phyloP scores from a whole-genome alignment of 805 yeast genomes.

The Huiozyma naganishii region DNA sequence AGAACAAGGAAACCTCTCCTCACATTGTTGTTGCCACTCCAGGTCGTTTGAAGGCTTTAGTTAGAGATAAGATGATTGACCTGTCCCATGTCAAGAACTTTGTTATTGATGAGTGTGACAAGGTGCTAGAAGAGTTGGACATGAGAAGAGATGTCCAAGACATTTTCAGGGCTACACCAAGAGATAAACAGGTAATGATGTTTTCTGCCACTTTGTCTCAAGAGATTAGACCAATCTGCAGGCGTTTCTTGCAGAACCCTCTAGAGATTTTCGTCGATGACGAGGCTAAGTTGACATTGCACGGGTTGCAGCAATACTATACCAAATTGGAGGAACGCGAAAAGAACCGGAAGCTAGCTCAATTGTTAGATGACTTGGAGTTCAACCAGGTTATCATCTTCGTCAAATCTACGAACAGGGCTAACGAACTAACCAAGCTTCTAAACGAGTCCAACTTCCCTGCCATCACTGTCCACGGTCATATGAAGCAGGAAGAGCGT shows the following conservation, averaged over 20 bases:
- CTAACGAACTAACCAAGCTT: conserved; percentile 80
- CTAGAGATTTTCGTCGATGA: conserved; percentile 95
- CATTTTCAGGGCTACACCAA: conserved; percentile 93
- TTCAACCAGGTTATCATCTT: conserved; percentile 97
- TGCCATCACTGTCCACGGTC: conserved; percentile 91
- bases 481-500: conserved; percentile 95
- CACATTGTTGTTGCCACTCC: conserved; percentile 97
- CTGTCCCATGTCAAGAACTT: conserved; percentile 85
- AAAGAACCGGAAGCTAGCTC: conserved; percentile 87
- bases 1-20: conserved; percentile 89
- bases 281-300: conserved; percentile 92
- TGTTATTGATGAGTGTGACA: conserved; percentile 97
- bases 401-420: conserved; percentile 85
- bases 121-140: conserved; percentile 80
- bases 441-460: conserved; percentile 92
- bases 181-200: conserved; percentile 99
- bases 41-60: conserved; percentile 91
- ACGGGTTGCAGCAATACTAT: conserved; percentile 95
- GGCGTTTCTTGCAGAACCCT: conserved; percentile 96
- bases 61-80: conserved; percentile 81
- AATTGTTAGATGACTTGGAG: conserved; percentile 84
- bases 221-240: conserved; percentile 93
- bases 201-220: conserved; percentile 91
- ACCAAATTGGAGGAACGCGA: conserved; percentile 81
- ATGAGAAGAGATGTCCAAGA: conserved; percentile 99